Evolutionary conservation across 805 yeast species (phyloP), one percentile per base, ranked within the genome.

Genomic region (Teunomyces tritomae): DNA sequence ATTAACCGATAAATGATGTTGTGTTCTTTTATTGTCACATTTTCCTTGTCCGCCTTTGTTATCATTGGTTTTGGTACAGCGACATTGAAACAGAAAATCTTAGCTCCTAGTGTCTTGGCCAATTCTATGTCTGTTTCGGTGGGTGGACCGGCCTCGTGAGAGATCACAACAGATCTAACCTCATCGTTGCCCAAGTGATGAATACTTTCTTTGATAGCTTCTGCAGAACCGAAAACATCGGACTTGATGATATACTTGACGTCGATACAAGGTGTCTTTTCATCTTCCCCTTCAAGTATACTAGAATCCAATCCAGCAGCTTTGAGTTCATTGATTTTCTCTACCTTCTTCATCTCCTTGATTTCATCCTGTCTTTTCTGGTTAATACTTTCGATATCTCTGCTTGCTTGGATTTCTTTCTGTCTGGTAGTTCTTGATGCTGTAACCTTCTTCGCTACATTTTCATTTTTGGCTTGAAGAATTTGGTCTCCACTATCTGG

Each of bases 191-290:
- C 97, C n/a, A 94, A 68, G 9, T 84, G 83, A 49, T 77, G 75
- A 42, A 94, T 81, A 56, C 92, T 83, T 63, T 91, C 97, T 33
- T 73, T 77, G 29, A 94, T 87, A 1, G 99, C 99, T 62, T 94
- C 99, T 0, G 88, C 87, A 0, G 98, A 91, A 0, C 99, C 99
- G 55, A 85, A 84, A 1, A 92, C 97, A 67, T 94, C 99, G 0
- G 96, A 87, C 61, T 88, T 89, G 30, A 94, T 73, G 26, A 94
- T 83, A 54, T 84, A 89, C 28, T 82, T 80, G 9, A 67, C 68
- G 10, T 68, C 63, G 61, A 59, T 42, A 45, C 64, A 45, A 37
- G 46, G 44, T 2, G 53, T 50, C 3, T 56, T 57, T 3, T 62
- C 70, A 7, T 63, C 46, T 55, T 69, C 56, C 46, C 64, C 72